Conservation (phyloP, 1,284 basidiomycete genomes). For the Heterobasidion irregulare region DNA sequence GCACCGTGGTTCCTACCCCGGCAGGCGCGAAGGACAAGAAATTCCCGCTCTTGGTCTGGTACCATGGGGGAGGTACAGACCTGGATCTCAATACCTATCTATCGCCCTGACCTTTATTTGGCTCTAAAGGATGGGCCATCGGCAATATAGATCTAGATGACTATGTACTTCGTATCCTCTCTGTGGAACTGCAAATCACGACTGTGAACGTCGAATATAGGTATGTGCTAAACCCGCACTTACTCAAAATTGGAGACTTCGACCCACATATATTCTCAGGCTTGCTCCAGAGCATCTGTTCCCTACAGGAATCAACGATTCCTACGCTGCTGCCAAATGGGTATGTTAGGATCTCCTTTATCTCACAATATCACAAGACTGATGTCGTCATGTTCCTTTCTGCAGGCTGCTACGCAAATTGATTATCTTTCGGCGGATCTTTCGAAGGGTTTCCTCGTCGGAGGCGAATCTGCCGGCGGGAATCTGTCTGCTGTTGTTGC, state of each 20-base stretch:
- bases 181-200: slow-evolving; percentile 11
- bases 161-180: slow-evolving; percentile 8
- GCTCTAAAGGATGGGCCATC: slow-evolving; percentile 2
- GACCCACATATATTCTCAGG: slow-evolving; percentile 5
- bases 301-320: slow-evolving; percentile 28
- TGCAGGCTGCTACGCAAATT: too few species aligned
- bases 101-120: background rate
- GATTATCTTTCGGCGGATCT: slow-evolving; percentile 4
- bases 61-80: slow-evolving; percentile 9
- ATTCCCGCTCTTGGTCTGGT: slow-evolving; percentile 9
- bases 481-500: slow-evolving; percentile 12
- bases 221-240: background rate
- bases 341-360: slow-evolving; percentile 4
- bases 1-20: background rate
- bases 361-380: background rate
- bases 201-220: slow-evolving; percentile 11
- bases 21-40: background rate
- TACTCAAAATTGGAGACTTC: too few species aligned
- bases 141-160: slow-evolving; percentile 15
- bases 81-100: background rate
- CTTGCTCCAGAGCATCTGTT: slow-evolving; percentile 31
- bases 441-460: slow-evolving; percentile 14
- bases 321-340: slow-evolving; percentile 25
- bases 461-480: slow-evolving; percentile 13
- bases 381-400: too few species aligned